These are phyloP conservation scores for Dioscorea alata DNA, from an alignment of 106 monocot genomes.

Conservation along the genomic window DNA sequence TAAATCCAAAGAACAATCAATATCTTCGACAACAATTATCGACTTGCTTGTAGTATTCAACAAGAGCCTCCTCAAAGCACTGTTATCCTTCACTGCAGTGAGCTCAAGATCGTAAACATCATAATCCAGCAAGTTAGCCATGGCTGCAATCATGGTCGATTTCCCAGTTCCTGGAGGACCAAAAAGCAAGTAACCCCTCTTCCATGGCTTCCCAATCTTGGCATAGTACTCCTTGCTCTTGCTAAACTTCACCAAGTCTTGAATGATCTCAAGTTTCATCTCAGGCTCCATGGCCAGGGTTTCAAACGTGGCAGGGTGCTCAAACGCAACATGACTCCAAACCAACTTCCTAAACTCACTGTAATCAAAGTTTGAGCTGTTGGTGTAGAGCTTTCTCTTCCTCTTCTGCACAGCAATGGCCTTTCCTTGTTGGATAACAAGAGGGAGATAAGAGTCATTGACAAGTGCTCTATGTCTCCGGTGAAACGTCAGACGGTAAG, in stretches of 20 bases:
- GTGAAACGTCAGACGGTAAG: conserved; percentile 25
- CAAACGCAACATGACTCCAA: conserved; percentile 25
- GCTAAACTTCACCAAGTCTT: conserved; percentile 14
- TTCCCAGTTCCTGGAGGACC: conserved; percentile 29
- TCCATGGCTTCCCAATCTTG: conserved; percentile 21
- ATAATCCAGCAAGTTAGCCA: conserved; percentile 26
- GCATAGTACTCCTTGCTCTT: too few species aligned
- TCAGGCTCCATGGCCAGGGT: conserved; percentile 24
- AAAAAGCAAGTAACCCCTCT: conserved; percentile 27
- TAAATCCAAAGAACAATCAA: conserved; percentile 17
- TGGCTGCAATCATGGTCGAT: conserved; percentile 20
- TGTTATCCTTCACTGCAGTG: conserved; percentile 4
- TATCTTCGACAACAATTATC: conserved; percentile 28
- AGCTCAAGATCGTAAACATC: conserved; percentile 27
- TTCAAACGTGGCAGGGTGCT: conserved; percentile 29
- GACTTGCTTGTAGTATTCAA: conserved; percentile 13
- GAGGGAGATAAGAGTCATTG: background rate
- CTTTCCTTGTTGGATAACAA: conserved; percentile 11
- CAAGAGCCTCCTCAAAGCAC: conserved; percentile 1
- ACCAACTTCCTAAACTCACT: background rate
- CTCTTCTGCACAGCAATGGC: conserved; percentile 4
- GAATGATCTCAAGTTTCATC: conserved; percentile 13
- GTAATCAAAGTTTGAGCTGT: background rate
- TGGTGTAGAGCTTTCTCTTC: conserved; percentile 30
- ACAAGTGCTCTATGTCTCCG: conserved; percentile 8